Evolutionary conservation across 2,329 filamentous ascomycete species (phyloP).

Genomic region (Dactylella cylindrospora): DNA sequence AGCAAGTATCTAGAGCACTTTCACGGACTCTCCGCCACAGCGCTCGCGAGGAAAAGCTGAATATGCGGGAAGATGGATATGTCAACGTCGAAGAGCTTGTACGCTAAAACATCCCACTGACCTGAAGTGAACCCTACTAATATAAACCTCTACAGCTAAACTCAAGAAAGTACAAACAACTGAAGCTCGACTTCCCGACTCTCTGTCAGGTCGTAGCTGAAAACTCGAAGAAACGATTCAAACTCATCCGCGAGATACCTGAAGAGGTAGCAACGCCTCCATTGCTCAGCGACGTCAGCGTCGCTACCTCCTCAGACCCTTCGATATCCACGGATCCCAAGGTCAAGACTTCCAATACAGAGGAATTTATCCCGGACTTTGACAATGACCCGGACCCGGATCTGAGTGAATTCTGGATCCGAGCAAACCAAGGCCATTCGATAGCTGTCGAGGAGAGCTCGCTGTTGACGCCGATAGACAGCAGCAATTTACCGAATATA

Average conservation of each 20-base stretch:
- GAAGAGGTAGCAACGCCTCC: slow-evolving; percentile 48
- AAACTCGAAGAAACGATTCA: slow-evolving; percentile 90
- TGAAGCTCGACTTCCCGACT: slow-evolving; percentile 74
- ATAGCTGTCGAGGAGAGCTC: slow-evolving; percentile 72
- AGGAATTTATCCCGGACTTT: slow-evolving; percentile 52
- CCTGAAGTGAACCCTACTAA: slow-evolving; percentile 4
- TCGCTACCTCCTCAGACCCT: slow-evolving; percentile 45
- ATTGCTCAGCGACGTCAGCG: slow-evolving; percentile 46
- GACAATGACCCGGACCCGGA: slow-evolving; percentile 51
- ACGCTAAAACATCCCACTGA: slow-evolving; percentile 1
- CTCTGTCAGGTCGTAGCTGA: slow-evolving; percentile 68
- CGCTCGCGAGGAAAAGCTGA: slow-evolving; percentile 62
- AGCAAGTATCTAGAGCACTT: slow-evolving; percentile 55
- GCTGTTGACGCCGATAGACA: slow-evolving; percentile 68
- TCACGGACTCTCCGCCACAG: slow-evolving; percentile 64
- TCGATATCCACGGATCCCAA: slow-evolving; percentile 48
- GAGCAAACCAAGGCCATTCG: slow-evolving; percentile 92
- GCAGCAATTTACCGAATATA: slow-evolving; percentile 58
- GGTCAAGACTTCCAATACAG: slow-evolving; percentile 51
- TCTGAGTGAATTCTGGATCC: slow-evolving; percentile 75
- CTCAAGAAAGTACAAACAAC: slow-evolving; percentile 64
- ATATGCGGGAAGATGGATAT: slow-evolving; percentile 63
- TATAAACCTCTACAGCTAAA: slow-evolving; percentile 54
- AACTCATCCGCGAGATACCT: slow-evolving; percentile 61
- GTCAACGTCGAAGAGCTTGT: slow-evolving; percentile 63